A percentile compares a stretch with the other conserved stretches of the same genome.
Evolutionary conservation across 2,329 filamentous ascomycete species (phyloP).

Genomic region (Tolypocladium ophioglossoides): DNA sequence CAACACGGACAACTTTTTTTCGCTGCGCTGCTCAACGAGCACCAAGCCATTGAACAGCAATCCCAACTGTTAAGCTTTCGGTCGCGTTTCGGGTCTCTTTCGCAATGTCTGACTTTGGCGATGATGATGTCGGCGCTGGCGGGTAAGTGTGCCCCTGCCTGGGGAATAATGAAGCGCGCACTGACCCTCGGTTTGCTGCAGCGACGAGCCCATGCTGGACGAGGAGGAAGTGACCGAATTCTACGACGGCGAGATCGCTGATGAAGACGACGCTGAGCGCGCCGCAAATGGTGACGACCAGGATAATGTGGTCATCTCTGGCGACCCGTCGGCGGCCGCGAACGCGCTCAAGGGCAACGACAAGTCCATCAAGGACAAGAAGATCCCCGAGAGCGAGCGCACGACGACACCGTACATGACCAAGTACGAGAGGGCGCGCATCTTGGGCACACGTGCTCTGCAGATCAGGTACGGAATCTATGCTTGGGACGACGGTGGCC

Average conservation of each 20-base stretch:
- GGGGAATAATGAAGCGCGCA: neutral
- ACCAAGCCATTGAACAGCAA: neutral
- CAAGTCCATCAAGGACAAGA: conserved; percentile 64
- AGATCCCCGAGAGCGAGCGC: conserved; percentile 78
- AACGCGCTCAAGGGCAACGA: conserved; percentile 42
- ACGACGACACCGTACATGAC: conserved; percentile 98
- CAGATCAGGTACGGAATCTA: conserved; percentile 75
- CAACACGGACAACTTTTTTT: neutral
- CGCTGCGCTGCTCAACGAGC: neutral
- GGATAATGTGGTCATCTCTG: conserved; percentile 49
- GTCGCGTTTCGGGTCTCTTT: neutral
- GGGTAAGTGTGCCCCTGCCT: conserved; percentile 32
- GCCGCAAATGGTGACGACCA: conserved; percentile 44
- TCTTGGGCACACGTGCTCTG: conserved; percentile 83
- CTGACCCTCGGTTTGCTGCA: conserved; percentile 20
- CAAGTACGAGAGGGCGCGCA: conserved; percentile 93
- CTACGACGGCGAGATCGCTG: conserved; percentile 44
- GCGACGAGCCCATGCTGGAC: conserved; percentile 62
- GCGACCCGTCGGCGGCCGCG: conserved; percentile 50
- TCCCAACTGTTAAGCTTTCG: neutral
- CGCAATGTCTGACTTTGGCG: conserved; percentile 64
- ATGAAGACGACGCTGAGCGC: conserved; percentile 39
- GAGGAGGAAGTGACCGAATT: conserved; percentile 54
- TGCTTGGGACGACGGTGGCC: too few relatives aligned
- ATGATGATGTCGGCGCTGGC: conserved; percentile 49